Evolutionary conservation across 768 basidiomycete species (phyloP), one percentile per base, ranked within the genome.

Genomic region (Xerocomus brunneocitrinus): DNA sequence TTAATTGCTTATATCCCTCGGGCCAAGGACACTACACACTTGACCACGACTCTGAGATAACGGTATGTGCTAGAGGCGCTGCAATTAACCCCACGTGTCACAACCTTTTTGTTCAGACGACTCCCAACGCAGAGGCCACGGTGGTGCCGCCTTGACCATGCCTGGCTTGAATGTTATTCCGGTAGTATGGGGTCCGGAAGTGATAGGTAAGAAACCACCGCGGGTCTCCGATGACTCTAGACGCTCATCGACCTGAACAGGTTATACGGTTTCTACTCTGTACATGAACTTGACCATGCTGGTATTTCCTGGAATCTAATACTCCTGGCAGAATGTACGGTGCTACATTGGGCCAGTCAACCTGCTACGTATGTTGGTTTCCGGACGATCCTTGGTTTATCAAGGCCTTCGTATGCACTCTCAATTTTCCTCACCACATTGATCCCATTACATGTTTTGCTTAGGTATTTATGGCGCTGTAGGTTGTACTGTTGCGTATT

Each of bases 281-380:
- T 59, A 42, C 8, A 52, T 49, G 30, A 16, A 16, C 28, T 28
- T 34, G n/a, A 24, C 14, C 8, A 34, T 27, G 19, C 28, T 31
- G 31, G 24, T 27, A 2, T 42, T 19, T 8, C 9, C 27, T 24
- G 3, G 24, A 14, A 16, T n/a, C 34, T 31, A 31, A 55, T 10
- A 1, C 19, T 30, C 43, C 13, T 7, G 6, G 16, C 10, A 58
- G 57, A 1, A 32, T 60, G 58, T 60, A 60, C 27, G 58, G 59
- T 5, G 44, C 16, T 6, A 60, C 57, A 19, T 13, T 59, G 39
- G 57, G 53, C 2, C 58, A 60, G 12, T 41, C 38, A 22, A 47
- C 52, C 8, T 55, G 47, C 14, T 59, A 59, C n/a, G 0, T 9
- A 3, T 16, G 16, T 35, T 60, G 53, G 58, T 60, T 60, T 35